Evolutionary conservation across 78 protist genomes (phyloP).

Genomic region (Pigoraptor vietnamica): DNA sequence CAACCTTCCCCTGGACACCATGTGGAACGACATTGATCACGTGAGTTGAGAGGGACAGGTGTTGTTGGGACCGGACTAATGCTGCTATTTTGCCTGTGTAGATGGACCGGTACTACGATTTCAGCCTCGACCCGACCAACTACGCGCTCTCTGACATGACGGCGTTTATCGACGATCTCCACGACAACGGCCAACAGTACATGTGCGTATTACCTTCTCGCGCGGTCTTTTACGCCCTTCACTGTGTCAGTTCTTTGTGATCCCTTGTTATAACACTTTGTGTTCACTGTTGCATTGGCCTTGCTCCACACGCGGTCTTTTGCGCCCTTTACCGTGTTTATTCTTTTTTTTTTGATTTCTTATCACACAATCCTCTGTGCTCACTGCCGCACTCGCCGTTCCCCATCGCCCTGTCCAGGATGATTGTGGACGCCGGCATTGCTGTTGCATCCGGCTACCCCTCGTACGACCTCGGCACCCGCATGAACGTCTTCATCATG

Average conservation of each 20-base stretch:
- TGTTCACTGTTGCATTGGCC: too few species aligned
- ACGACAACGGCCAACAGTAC: conserved; percentile 50
- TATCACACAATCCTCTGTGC: too few species aligned
- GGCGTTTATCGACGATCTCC: conserved; percentile 34
- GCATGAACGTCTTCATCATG: conserved; percentile 8
- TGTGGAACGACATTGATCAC: conserved; percentile 74
- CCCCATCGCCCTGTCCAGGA: background rate
- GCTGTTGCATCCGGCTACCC: conserved; percentile 15
- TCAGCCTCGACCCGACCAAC: conserved; percentile 51
- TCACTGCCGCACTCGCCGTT: background rate
- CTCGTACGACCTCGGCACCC: conserved; percentile 22
- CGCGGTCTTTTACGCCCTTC: background rate
- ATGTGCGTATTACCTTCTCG: background rate
- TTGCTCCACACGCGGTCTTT: too few species aligned
- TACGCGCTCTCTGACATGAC: conserved; percentile 28
- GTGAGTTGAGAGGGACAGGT: too few species aligned
- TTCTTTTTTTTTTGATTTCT: background rate
- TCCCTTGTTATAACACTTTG: too few species aligned
- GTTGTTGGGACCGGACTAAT: too few species aligned
- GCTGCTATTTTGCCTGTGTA: too few species aligned
- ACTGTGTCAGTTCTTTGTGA: too few species aligned
- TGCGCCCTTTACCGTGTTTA: background rate
- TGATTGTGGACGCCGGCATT: conserved; percentile 77
- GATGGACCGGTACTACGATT: conserved; percentile 55
- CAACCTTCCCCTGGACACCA: conserved; percentile 40